Evolutionary conservation across 108 stramenopile genomes (phyloP).

Genomic region (Cafeteria roenbergensis): DNA sequence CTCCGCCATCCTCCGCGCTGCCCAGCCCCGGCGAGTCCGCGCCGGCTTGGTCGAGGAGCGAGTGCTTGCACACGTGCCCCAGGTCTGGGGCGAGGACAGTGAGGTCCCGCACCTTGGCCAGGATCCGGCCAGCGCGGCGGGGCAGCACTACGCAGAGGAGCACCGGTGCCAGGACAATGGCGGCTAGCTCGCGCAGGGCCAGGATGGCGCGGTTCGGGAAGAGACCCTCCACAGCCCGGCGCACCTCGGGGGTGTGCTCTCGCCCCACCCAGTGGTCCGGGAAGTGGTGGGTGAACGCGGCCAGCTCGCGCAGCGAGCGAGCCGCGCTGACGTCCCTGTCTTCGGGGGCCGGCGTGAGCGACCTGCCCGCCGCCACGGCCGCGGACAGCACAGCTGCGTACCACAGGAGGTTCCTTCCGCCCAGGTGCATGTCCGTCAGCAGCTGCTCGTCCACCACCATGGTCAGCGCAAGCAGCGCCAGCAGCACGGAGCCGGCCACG

Average conservation of each 20-base stretch:
- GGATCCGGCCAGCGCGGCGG: not conserved
- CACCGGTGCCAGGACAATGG: not conserved
- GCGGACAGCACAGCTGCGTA: not conserved
- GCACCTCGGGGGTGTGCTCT: not conserved
- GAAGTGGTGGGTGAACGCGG: not conserved
- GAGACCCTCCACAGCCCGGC: no score
- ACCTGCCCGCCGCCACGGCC: not conserved
- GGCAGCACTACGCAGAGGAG: not conserved
- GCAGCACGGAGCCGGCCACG: not conserved
- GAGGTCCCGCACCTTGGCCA: not conserved
- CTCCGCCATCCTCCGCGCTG: no score
- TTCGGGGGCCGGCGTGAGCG: not conserved
- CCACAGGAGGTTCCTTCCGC: constrained; percentile 1
- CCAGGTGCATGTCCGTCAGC: not conserved
- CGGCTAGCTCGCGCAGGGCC: not conserved
- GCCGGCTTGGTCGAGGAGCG: not conserved
- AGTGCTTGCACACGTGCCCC: not conserved
- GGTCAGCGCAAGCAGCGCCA: not conserved
- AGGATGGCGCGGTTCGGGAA: not conserved
- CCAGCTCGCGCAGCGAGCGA: not conserved
- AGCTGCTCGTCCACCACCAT: not conserved
- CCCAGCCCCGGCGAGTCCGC: no score
- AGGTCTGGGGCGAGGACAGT: not conserved
- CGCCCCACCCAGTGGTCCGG: not conserved
- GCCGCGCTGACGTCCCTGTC: not conserved